Evolutionary conservation across 1,139 yeast genomes (phyloP).

Genomic region (Suhomyces ambrosiae): DNA sequence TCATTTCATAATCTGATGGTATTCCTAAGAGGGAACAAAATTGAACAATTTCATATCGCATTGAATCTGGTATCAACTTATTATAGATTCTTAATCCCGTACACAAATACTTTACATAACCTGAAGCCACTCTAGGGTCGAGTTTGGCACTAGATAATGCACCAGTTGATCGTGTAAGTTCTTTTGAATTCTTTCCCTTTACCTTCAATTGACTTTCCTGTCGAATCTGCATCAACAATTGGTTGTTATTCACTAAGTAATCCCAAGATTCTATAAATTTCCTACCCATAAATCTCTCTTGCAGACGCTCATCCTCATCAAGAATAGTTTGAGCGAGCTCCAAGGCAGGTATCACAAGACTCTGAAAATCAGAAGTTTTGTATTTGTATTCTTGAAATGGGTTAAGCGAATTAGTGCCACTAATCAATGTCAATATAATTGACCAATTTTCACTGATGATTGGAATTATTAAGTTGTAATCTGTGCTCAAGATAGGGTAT

Average conservation of each 20-base stretch:
- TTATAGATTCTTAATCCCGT: constrained; percentile 34
- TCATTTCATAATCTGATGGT: constrained; percentile 20
- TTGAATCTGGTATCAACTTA: constrained; percentile 29
- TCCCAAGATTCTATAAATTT: constrained; percentile 43
- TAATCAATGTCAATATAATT: constrained; percentile 23
- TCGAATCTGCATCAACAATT: constrained; percentile 11
- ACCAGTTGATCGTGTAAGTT: constrained; percentile 4
- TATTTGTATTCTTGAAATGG: constrained; percentile 7
- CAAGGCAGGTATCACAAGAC: constrained; percentile 21
- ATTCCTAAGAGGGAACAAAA: constrained; percentile 31
- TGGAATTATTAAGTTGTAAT: constrained; percentile 62
- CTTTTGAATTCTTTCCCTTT: neutral
- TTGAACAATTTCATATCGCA: constrained; percentile 32
- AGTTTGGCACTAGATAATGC: constrained; percentile 6
- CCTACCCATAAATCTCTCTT: constrained; percentile 36
- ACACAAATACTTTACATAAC: constrained; percentile 28
- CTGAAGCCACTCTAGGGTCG: constrained; percentile 19
- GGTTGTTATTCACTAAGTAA: constrained; percentile 24
- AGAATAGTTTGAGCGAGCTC: constrained; percentile 32
- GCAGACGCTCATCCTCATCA: constrained; percentile 28
- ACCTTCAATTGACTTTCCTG: constrained; percentile 1
- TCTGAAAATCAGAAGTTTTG: constrained; percentile 10
- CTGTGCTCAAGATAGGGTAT: constrained; percentile 66
- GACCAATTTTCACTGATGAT: constrained; percentile 75
- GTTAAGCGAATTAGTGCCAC: constrained; percentile 14